Conservation (phyloP, 768 basidiomycete genomes). For the Leccinum olivaceopallidum region DNA sequence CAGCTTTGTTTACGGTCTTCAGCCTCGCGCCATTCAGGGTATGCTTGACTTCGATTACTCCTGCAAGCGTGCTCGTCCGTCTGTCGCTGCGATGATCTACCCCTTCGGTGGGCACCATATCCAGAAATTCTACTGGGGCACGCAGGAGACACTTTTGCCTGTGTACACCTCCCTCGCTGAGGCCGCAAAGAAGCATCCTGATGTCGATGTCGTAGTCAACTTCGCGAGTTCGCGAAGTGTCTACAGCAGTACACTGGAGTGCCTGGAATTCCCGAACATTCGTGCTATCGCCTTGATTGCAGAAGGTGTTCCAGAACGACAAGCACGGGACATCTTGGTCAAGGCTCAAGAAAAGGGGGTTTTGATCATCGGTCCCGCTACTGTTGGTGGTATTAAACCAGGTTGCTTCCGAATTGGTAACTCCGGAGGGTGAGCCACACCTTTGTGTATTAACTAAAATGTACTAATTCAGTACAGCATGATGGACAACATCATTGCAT, state of each 20-base stretch:
- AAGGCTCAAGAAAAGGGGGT: conserved; percentile 83
- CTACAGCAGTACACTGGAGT: conserved; percentile 92
- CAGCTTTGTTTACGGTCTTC: conserved; percentile 97
- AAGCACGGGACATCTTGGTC: conserved; percentile 94
- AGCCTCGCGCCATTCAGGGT: conserved; percentile 98
- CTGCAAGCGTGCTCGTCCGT: conserved; percentile 87
- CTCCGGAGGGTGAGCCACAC: conserved; percentile 78
- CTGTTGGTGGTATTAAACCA: conserved; percentile 99
- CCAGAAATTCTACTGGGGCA: conserved; percentile 99
- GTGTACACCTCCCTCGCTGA: conserved; percentile 93
- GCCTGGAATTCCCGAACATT: conserved; percentile 53
- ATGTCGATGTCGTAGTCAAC: conserved; percentile 98
- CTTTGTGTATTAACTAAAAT: background rate
- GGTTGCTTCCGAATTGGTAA: conserved; percentile 99
- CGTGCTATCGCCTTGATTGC: conserved; percentile 87
- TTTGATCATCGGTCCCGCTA: conserved; percentile 94
- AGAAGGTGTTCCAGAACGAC: conserved; percentile 98
- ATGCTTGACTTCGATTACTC: conserved; percentile 99
- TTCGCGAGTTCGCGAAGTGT: conserved; percentile 94
- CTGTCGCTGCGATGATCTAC: conserved; percentile 99
- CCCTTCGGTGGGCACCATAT: conserved; percentile 99
- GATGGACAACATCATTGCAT: conserved; percentile 99
- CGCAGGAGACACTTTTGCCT: conserved; percentile 96
- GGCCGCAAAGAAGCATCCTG: conserved; percentile 91
- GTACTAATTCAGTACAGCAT: conserved; percentile 51